Percentiles rank a stretch among this genome's conserved stretches.
These are phyloP conservation scores for Plasmodium cynomolgi DNA, from an alignment of 169 alveolate species.

Conservation along the genomic window DNA sequence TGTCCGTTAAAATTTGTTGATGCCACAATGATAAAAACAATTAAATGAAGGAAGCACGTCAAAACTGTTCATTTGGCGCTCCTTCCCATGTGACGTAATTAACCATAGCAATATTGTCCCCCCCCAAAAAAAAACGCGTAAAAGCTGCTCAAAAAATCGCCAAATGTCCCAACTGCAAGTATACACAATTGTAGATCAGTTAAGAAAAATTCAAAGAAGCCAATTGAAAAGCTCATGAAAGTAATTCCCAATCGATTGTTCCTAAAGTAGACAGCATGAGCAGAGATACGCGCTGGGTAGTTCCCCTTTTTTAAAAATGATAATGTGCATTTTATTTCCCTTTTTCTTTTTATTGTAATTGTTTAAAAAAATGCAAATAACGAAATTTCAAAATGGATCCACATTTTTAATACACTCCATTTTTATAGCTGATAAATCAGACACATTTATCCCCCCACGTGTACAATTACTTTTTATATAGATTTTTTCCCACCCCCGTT, in stretches of 20 bases:
- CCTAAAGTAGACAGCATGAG: not conserved
- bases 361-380: not conserved
- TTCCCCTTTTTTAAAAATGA: not conserved
- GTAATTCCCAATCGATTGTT: not conserved
- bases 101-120: not conserved
- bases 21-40: not conserved
- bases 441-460: not conserved
- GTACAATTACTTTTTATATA: not conserved
- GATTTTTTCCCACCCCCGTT: not conserved
- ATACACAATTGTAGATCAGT: not conserved
- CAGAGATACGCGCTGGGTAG: not conserved
- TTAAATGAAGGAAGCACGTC: not conserved
- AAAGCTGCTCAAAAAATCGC: not conserved
- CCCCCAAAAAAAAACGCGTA: not conserved
- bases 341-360: not conserved
- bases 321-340: not conserved
- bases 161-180: not conserved
- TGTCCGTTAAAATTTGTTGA: not conserved
- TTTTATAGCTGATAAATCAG: not conserved
- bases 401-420: not conserved
- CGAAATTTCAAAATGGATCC: not conserved
- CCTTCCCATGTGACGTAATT: not conserved
- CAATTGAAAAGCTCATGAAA: not conserved
- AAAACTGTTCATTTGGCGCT: not conserved
- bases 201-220: not conserved